phyloP scores from a whole-genome alignment of 2,329 filamentous ascomycete species.

The Trichophyton benhamiae region DNA sequence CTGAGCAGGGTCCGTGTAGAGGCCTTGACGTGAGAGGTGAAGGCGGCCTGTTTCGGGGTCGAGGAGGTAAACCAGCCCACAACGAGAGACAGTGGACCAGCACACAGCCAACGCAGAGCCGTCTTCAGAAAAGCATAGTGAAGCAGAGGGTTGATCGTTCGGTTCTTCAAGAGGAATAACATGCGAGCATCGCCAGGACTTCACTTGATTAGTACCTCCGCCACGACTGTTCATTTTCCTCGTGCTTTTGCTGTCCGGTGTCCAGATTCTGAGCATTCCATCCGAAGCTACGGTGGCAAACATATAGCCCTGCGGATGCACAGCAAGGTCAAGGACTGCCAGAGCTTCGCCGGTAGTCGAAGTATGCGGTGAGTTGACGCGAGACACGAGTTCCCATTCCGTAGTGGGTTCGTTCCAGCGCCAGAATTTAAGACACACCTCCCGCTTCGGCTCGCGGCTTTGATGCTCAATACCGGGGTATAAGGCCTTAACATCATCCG shows the following conservation, averaged over 20 bases:
- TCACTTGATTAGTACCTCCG: conserved; percentile 46
- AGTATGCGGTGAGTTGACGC: conserved; percentile 73
- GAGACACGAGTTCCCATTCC: conserved; percentile 62
- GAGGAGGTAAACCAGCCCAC: conserved; percentile 60
- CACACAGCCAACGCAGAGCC: conserved; percentile 66
- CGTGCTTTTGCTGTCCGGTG: conserved; percentile 42
- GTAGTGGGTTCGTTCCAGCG: conserved; percentile 45
- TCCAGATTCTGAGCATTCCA: conserved; percentile 66
- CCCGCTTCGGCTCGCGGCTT: conserved; percentile 25
- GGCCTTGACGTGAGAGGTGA: conserved; percentile 52
- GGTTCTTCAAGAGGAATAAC: conserved; percentile 37
- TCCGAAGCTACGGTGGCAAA: conserved; percentile 84
- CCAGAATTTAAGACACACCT: conserved; percentile 90
- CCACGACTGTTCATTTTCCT: conserved; percentile 44
- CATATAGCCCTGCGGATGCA: conserved; percentile 54
- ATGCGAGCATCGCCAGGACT: conserved; percentile 62
- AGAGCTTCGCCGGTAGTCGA: conserved; percentile 39
- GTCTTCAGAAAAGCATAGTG: conserved; percentile 68
- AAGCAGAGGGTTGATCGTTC: conserved; percentile 40
- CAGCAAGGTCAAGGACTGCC: conserved; percentile 58
- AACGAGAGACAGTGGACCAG: conserved; percentile 35
- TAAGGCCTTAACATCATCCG: conserved; percentile 52
- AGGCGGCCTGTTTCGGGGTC: conserved; percentile 58
- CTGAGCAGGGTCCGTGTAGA: conserved; percentile 54
- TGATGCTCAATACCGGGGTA: conserved; percentile 20